Evolutionary conservation across 306 rosid genomes (phyloP), one percentile per base, ranked within the genome.

Genomic region (Astragalus glycyphyllos): DNA sequence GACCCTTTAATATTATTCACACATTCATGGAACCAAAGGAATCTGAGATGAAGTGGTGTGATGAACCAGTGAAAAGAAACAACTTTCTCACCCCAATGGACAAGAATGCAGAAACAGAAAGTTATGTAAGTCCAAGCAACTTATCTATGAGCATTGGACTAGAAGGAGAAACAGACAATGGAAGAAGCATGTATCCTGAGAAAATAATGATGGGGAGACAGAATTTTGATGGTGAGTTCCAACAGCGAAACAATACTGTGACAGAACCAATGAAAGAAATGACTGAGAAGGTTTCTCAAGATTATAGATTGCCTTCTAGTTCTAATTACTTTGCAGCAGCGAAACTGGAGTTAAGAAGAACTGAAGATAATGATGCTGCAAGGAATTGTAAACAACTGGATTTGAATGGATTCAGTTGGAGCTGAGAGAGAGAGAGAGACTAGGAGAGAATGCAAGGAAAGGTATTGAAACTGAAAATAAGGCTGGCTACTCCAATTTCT

Each of bases 321-420:
- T 78, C 45, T 40, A 40, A 40, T 40, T 40, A 61, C 76, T 86
- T 81, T 63, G 67, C 86, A 32, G 68, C 80, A 34, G 44, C 86
- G 23, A 84, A 74, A 66, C 63, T 91, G 74, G 92, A 92, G 61
- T 79, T 92, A 4, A 87, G 68, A 79, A 26, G 68, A 79, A 26
- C 82, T 34, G 88, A 81, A 65, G 86, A 87, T 56, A 86, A 76
- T 35, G 88, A 85, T 31, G 63, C 80, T 56, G 40, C 73, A 55
- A 58, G 73, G 16, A 71, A 62, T 77, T 82, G 89, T 84, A 92
- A 87, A 67, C 91, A 89, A 65, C 80, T 92, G 37, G 97, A 92
- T 77, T 82, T 89, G 80, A 92, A 92, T 73, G 91, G 91, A 42
- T 81, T 87, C 79, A 76, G 96, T 77, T 92, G 86, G 89, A 86